Conservation (phyloP, 108 stramenopile species). For the Cyclotella distinguenda region DNA sequence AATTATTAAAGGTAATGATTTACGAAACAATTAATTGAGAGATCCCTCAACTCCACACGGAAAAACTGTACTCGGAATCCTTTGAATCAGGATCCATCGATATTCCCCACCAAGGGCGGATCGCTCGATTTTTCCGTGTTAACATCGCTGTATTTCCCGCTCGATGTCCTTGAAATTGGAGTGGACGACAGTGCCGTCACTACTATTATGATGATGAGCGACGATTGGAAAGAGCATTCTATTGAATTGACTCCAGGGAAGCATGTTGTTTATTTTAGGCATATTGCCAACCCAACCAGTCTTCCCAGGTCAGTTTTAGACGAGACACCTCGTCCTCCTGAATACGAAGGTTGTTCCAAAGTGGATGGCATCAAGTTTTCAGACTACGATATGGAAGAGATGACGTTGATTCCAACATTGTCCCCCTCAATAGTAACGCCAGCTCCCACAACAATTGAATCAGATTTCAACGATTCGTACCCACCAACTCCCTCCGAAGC, state of each 20-base stretch:
- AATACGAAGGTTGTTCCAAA: constrained; percentile 1
- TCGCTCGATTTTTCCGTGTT: neutral
- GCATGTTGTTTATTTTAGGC: constrained; percentile 15
- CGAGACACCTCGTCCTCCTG: neutral
- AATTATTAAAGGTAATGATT: too few species aligned
- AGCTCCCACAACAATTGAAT: constrained; percentile 8
- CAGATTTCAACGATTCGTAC: constrained; percentile 29
- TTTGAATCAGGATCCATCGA: neutral
- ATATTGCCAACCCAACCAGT: constrained; percentile 21
- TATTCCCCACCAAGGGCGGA: constrained; percentile 16
- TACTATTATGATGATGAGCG: neutral
- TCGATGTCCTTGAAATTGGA: constrained; percentile 22
- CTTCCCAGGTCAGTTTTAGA: neutral
- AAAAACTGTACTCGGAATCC: neutral
- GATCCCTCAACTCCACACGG: too few species aligned
- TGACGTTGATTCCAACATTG: neutral
- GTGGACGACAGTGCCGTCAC: constrained; percentile 13
- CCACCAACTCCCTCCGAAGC: too few species aligned
- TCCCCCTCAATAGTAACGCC: neutral
- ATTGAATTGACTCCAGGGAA: constrained; percentile 16
- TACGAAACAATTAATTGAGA: too few species aligned
- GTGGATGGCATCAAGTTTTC: constrained; percentile 8
- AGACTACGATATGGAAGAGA: constrained; percentile 11
- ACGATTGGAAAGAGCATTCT: constrained; percentile 15
- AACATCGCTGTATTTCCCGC: neutral